Base-by-base conservation (phyloP, 2,329 filamentous ascomycete genomes). In the Byssoonygena ceratinophila region DNA sequence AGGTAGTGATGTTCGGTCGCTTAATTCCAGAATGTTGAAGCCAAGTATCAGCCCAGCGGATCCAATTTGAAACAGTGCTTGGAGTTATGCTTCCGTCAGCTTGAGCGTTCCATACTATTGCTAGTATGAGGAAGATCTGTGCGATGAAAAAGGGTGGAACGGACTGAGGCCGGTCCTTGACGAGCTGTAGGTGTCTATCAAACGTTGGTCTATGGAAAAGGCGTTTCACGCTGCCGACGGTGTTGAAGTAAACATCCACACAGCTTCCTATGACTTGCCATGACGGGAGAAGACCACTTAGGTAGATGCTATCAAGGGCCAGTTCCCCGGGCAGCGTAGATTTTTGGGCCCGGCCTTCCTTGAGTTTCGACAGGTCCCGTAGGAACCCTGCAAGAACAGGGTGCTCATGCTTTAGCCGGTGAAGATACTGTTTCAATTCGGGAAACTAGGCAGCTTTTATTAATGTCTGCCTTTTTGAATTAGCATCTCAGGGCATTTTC, bases 41-140 rank as follows among this genome's bases (percentile, higher is more conserved):
- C 55, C 96, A 84, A 1, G 83, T 81, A 65, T 96, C 91, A 2
- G 89, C 87, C 82, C 97, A 94, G 46, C 84, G 80, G 54, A 97
- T 87, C 65, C 90, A 96, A 60, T 87, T 84, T 22, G 67, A 51
- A 1, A 65, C 67, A 1, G 65, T 47, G 62, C 64, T 43, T 58
- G 60, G 36, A 18, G 53, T 54, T 31, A 53, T 37, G 43, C 22
- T n/a, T 44, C 52, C 23, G 46, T 41, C 37, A 4, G 36, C 12
- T 44, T 57, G 41, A 6, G 55, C 20, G n/a, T 65, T 68, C 65
- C 66, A 70, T 5, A 67, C 67, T 48, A 64, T 68, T 1, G 69
- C 62, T 40, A 71, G 55, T 5, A 71, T 61, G 40, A 71, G 53
- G 16, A 71, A 59, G 5, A 71, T 53, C 52, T 71, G 68, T 1